Base-by-base conservation (phyloP, 2,329 filamentous ascomycete species). In the Passalora sequoiae region DNA sequence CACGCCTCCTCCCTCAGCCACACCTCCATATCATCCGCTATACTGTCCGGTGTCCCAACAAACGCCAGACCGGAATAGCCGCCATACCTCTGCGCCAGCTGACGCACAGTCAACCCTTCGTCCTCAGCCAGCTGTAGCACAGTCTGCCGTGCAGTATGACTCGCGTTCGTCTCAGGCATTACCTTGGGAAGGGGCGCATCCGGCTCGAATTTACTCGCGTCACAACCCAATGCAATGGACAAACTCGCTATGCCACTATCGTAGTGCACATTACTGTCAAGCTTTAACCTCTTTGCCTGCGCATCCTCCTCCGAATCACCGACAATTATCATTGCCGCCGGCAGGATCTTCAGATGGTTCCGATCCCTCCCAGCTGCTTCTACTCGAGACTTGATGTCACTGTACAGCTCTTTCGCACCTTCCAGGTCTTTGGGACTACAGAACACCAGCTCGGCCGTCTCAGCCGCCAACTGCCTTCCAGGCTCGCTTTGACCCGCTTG, bases 401-500 rank as follows among this genome's bases (percentile, higher is more conserved):
- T 41, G 21, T 57, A 58, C 4, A 58, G 39, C 15, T 50, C 40
- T 40, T 55, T 54, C 3, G 50, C 54, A 15, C 41, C 39, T 10
- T 51, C 30, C n/a, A 57, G 37, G 38, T 58, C 49, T 24, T 48
- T 50, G 4, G 55, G 52, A 6, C 49, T 47, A 42, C 54, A 57
- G 38, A 58, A 58, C 3, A 58, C 55, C 21, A 49, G 36, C 33
- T 58, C 55, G 3, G 55, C 55, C 3, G 55, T 58, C 29, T 58
- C 55, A 13, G 55, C 54, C 9, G 55, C 55, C 6, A 58, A 22
- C 46, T 58, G 55, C 20, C 49, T 43, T 12, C 55, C 55, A 3
- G 55, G 55, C 22, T 58, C 55, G 4, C 47, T 51, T 20, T 58
- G 55, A 2, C 55, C 55, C 3, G 55, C 55, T 46, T 58, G 55